Conservation (phyloP, 1,284 basidiomycete genomes). For the Xerocomus amazonicus region DNA sequence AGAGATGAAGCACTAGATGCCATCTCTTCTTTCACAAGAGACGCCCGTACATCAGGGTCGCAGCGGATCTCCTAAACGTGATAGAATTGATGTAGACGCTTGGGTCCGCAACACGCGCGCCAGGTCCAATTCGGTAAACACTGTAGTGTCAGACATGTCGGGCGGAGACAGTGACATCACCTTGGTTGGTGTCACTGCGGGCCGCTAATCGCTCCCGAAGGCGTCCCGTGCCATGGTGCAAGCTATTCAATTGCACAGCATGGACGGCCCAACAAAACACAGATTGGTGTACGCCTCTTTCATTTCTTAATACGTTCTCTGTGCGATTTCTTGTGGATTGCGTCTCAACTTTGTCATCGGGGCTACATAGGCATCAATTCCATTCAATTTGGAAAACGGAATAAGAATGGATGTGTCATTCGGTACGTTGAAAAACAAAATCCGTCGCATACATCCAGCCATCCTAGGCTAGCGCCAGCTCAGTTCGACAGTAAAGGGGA, state of each 20-base stretch:
- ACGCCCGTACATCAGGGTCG: slow-evolving; percentile 6
- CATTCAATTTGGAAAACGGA: too few relatives aligned
- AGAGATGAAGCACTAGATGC: slow-evolving; percentile 25
- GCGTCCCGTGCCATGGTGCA: slow-evolving; percentile 26
- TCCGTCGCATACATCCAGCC: too few relatives aligned
- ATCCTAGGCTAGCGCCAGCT: too few relatives aligned
- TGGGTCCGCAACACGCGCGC: slow-evolving; percentile 15
- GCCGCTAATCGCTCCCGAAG: slow-evolving; percentile 13
- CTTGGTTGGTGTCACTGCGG: slow-evolving; percentile 15
- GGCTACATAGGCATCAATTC: too few relatives aligned
- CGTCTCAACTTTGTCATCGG: too few relatives aligned
- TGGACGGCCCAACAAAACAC: too few relatives aligned
- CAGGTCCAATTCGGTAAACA: slow-evolving; percentile 15
- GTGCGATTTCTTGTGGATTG: too few relatives aligned
- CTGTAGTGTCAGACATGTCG: slow-evolving; percentile 12
- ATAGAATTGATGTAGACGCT: slow-evolving; percentile 10
- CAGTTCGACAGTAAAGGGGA: too few relatives aligned
- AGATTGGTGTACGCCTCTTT: too few relatives aligned
- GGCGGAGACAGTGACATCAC: slow-evolving; percentile 28
- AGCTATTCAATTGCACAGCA: neutral
- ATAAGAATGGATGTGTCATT: too few relatives aligned
- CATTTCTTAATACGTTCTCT: too few relatives aligned
- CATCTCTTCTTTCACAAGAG: slow-evolving; percentile 9
- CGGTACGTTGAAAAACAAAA: too few relatives aligned
- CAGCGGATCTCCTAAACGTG: slow-evolving; percentile 8